Evolutionary conservation across 116 monocot species (phyloP).

Genomic region (Papilionanthe hybrid): DNA sequence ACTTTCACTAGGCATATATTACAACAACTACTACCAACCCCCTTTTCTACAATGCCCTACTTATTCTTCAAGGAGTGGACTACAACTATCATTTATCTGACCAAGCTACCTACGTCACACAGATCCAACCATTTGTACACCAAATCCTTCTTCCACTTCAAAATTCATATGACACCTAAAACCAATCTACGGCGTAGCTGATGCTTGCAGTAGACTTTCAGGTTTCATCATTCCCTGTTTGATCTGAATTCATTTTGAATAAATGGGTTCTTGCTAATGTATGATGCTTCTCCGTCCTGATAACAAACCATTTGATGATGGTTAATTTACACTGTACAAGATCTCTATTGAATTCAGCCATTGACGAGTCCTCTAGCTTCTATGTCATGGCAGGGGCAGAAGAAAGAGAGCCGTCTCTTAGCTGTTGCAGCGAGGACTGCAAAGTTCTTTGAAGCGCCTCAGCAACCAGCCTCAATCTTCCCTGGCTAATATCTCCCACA

Average conservation of each 20-base stretch:
- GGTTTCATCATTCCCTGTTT: too few species aligned
- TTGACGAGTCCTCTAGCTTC: background rate
- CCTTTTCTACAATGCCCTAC: background rate
- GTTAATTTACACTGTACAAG: background rate
- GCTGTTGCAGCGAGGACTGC: slow-evolving; percentile 70
- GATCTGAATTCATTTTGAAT: too few species aligned
- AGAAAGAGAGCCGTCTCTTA: slow-evolving; percentile 55
- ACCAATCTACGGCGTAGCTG: background rate
- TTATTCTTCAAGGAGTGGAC: background rate
- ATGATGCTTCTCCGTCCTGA: background rate
- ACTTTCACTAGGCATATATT: slow-evolving; percentile 2
- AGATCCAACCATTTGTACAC: background rate
- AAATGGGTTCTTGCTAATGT: too few species aligned
- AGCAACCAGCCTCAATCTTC: slow-evolving; percentile 65
- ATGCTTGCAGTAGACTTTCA: background rate
- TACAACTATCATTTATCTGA: background rate
- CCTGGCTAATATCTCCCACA: slow-evolving; percentile 61
- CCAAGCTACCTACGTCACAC: background rate
- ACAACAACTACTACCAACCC: background rate
- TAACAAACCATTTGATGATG: background rate
- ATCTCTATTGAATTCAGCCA: too few species aligned
- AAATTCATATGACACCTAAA: background rate
- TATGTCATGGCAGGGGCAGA: slow-evolving; percentile 30
- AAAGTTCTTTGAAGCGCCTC: slow-evolving; percentile 65
- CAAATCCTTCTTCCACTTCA: background rate